Evolutionary conservation across 176 grass and related monocot species (phyloP).

Genomic region (Elaeis guineensis): DNA sequence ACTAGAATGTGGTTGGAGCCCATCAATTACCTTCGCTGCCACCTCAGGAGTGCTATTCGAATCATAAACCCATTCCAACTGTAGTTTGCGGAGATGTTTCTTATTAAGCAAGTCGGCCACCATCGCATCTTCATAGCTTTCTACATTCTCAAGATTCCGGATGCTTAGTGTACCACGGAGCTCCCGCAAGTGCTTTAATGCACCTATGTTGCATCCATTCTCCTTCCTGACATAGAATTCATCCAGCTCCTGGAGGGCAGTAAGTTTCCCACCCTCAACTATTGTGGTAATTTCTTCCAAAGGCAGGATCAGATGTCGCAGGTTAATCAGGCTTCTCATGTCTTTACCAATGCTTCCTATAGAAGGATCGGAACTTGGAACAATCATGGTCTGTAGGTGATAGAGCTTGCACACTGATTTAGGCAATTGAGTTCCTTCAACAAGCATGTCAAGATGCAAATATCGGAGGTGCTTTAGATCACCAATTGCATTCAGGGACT

Average conservation of each 20-base stretch:
- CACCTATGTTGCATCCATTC: slow-evolving; percentile 25
- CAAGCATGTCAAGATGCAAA: no score
- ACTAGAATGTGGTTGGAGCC: no score
- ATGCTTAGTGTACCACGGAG: background rate
- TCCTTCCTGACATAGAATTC: background rate
- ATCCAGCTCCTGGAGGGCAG: slow-evolving; percentile 28
- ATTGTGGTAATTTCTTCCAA: background rate
- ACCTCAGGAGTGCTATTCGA: no score
- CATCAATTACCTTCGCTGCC: no score
- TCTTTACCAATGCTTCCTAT: background rate
- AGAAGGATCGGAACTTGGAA: background rate
- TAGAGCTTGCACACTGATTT: slow-evolving; percentile 14
- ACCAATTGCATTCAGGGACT: no score
- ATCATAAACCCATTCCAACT: no score
- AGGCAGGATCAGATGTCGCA: slow-evolving; percentile 27
- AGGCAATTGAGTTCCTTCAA: no score
- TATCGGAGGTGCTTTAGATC: no score
- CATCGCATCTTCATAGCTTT: no score
- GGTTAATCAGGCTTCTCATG: slow-evolving; percentile 27
- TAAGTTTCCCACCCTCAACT: slow-evolving; percentile 26
- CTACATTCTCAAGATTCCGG: no score
- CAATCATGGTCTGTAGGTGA: slow-evolving; percentile 15
- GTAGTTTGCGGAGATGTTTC: no score
- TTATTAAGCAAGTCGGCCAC: no score
- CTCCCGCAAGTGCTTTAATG: slow-evolving; percentile 32